These are phyloP conservation scores for Aspergillus viridinutans DNA, from an alignment of 2,329 filamentous ascomycete genomes.

Conservation along the genomic window DNA sequence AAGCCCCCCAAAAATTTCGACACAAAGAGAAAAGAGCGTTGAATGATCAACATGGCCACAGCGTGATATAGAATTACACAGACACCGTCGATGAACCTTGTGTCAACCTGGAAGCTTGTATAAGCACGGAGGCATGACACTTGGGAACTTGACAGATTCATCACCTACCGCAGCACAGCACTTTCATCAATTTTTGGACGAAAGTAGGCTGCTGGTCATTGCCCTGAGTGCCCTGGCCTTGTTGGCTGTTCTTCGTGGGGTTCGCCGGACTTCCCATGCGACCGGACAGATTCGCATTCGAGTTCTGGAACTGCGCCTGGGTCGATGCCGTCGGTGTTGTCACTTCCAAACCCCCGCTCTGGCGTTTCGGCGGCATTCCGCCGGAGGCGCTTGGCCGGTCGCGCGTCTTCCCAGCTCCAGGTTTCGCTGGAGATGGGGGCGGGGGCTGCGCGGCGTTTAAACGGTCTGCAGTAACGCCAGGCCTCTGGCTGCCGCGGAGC, in stretches of 20 bases:
- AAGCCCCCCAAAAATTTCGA: slow-evolving; percentile 10
- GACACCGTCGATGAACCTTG: slow-evolving; percentile 12
- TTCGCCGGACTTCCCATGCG: slow-evolving; percentile 57
- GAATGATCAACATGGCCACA: slow-evolving; percentile 16
- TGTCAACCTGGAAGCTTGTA: slow-evolving; percentile 32
- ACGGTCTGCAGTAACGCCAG: slow-evolving; percentile 72
- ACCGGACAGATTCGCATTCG: slow-evolving; percentile 73
- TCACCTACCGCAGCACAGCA: slow-evolving; percentile 75
- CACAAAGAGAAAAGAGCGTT: slow-evolving; percentile 14
- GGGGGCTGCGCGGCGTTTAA: slow-evolving; percentile 92
- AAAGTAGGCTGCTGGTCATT: slow-evolving; percentile 72
- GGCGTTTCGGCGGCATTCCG: slow-evolving; percentile 69
- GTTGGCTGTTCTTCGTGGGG: slow-evolving; percentile 56
- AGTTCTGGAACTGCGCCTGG: slow-evolving; percentile 95
- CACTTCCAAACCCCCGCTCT: slow-evolving; percentile 63
- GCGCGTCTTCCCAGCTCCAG: slow-evolving; percentile 66
- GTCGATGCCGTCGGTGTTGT: slow-evolving; percentile 85
- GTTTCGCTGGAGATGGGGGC: slow-evolving; percentile 79
- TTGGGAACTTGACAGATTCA: slow-evolving; percentile 13
- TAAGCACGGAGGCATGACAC: slow-evolving; percentile 19
- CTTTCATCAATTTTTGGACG: slow-evolving; percentile 89
- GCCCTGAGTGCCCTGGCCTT: slow-evolving; percentile 52
- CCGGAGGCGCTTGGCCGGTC: slow-evolving; percentile 72
- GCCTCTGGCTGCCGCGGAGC: slow-evolving; percentile 57
- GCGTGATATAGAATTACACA: slow-evolving; percentile 20